These are phyloP conservation scores for Verticillium nonalfalfae DNA, from an alignment of 2,329 filamentous ascomycete species.

Conservation along the genomic window DNA sequence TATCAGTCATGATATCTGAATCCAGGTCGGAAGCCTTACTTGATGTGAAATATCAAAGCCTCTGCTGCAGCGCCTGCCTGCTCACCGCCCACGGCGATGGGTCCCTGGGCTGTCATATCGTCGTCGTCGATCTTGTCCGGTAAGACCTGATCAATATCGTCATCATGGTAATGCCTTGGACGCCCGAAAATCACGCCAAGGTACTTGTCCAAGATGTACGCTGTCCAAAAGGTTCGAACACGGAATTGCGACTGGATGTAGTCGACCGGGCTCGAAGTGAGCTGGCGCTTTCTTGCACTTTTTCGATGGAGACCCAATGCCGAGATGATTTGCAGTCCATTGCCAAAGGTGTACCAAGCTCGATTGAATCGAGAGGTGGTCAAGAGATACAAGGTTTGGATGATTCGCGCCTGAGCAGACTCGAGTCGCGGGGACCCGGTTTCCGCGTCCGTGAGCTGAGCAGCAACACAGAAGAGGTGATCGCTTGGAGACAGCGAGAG, in stretches of 20 bases:
- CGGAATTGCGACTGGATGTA: conserved; percentile 44
- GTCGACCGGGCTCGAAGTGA: conserved; percentile 18
- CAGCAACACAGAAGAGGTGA: conserved; percentile 34
- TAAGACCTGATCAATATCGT: conserved; percentile 56
- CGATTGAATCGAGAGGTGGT: conserved; percentile 53
- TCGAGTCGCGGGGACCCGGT: conserved; percentile 26
- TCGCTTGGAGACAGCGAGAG: conserved; percentile 24
- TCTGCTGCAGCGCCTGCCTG: conserved; percentile 42
- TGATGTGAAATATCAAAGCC: conserved; percentile 37
- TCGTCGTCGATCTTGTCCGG: conserved; percentile 50
- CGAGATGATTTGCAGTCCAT: conserved; percentile 42
- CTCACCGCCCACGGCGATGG: conserved; percentile 17
- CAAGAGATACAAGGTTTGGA: conserved; percentile 51
- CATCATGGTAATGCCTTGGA: conserved; percentile 54
- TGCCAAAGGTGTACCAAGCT: conserved; percentile 54
- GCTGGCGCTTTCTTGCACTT: conserved; percentile 20
- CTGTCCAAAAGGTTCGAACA: conserved; percentile 54
- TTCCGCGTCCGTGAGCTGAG: conserved; percentile 22
- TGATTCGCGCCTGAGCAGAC: conserved; percentile 48
- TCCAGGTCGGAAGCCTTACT: conserved; percentile 18
- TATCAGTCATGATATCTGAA: conserved; percentile 11
- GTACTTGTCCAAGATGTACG: conserved; percentile 57
- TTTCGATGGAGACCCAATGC: conserved; percentile 32
- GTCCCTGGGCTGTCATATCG: conserved; percentile 36
- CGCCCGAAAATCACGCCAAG: conserved; percentile 57